phyloP scores from a whole-genome alignment of 306 rosid genomes.

The Rosa chinensis region DNA sequence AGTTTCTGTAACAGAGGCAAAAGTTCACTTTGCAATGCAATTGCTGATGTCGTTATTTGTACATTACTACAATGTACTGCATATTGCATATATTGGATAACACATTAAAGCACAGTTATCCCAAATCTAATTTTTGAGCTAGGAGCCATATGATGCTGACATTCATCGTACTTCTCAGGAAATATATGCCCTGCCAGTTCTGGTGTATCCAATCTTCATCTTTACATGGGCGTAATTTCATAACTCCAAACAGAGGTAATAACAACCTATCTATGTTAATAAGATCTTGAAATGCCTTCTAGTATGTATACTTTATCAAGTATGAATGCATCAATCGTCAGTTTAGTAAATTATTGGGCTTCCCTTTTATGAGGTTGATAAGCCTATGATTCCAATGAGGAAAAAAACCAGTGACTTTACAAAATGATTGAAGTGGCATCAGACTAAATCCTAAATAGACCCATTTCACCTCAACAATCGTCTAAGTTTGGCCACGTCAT shows the following conservation, averaged over 20 bases:
- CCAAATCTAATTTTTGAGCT: not conserved
- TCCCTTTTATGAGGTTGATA: not conserved
- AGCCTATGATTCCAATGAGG: not conserved
- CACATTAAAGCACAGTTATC: not conserved
- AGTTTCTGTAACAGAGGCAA: too few relatives aligned
- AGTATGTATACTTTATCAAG: not conserved
- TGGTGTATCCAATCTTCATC: constrained; percentile 47
- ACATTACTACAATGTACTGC: not conserved
- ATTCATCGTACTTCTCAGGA: constrained; percentile 45
- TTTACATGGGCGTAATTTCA: constrained; percentile 27
- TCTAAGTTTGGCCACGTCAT: not conserved
- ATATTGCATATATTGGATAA: not conserved
- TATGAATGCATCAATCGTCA: not conserved
- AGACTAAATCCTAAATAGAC: not conserved
- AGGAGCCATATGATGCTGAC: not conserved
- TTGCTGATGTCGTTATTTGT: not conserved
- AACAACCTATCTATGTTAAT: not conserved
- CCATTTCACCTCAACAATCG: not conserved
- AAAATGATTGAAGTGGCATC: not conserved
- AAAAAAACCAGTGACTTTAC: not conserved
- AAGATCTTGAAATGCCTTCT: not conserved
- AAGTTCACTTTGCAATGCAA: not conserved
- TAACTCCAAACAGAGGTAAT: constrained; percentile 47
- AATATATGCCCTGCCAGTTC: constrained; percentile 36
- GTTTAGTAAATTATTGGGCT: not conserved